Percentiles rank a stretch among this genome's conserved stretches.
phyloP scores from a whole-genome alignment of 371 early-diverging fungal species.

The Rhizopus sp. region DNA sequence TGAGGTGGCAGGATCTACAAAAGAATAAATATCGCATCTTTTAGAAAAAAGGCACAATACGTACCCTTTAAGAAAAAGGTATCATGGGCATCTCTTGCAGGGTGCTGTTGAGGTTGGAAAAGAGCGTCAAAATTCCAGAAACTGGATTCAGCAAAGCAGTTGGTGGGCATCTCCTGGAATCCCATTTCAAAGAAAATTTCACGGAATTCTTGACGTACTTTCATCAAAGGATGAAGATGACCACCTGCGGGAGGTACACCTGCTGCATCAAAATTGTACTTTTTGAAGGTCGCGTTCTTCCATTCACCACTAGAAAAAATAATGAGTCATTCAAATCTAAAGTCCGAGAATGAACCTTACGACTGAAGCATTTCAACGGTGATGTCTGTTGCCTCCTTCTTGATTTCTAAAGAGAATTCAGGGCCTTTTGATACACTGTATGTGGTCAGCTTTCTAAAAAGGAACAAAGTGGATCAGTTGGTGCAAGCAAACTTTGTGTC shows the following conservation, averaged over 20 bases:
- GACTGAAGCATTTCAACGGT: slow-evolving; percentile 93
- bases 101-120: slow-evolving; percentile 99
- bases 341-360: slow-evolving; percentile 31
- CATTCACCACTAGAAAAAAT: slow-evolving; percentile 77
- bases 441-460: slow-evolving; percentile 74
- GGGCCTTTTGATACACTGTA: slow-evolving; percentile 91
- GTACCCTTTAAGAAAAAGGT: slow-evolving; percentile 95
- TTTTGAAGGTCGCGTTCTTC: slow-evolving; percentile 93
- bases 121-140: slow-evolving; percentile 99
- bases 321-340: neutral
- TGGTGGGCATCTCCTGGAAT: slow-evolving; percentile 99
- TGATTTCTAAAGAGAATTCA: slow-evolving; percentile 81
- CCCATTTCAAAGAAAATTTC: slow-evolving; percentile 99
- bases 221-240: slow-evolving; percentile 98
- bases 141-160: slow-evolving; percentile 97
- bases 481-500: slow-evolving; percentile 7
- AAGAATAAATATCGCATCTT: neutral
- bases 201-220: slow-evolving; percentile 99
- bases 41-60: neutral
- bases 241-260: slow-evolving; percentile 90
- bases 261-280: slow-evolving; percentile 97
- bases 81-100: slow-evolving; percentile 99
- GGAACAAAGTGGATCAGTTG: neutral
- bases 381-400: slow-evolving; percentile 94
- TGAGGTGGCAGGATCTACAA: slow-evolving; percentile 76